phyloP scores from a whole-genome alignment of 768 basidiomycete genomes.

The Sporobolomyces phaffii region DNA sequence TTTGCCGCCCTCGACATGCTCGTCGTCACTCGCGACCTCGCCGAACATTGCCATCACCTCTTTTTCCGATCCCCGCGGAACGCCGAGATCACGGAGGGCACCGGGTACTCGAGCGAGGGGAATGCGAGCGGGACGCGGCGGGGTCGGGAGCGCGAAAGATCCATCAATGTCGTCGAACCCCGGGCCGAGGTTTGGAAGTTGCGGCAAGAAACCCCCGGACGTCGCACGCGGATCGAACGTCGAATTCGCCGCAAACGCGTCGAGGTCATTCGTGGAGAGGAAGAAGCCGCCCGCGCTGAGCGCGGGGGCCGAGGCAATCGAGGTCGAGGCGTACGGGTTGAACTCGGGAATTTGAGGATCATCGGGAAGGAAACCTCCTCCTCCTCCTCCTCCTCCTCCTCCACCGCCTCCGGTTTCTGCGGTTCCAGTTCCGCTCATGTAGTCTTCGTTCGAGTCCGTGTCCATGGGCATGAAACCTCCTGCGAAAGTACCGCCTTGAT shows the following conservation, averaged over 20 bases:
- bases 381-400: not conserved
- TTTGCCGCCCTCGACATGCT: constrained; percentile 3
- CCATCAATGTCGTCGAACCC: not conserved
- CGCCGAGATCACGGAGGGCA: constrained; percentile 9
- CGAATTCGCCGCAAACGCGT: not conserved
- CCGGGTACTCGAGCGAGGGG: constrained; percentile 1
- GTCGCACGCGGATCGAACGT: not conserved
- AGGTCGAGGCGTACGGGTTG: too few species aligned
- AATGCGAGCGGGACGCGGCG: constrained; percentile 20
- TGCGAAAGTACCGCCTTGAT: too few species aligned
- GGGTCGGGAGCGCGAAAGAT: constrained; percentile 9
- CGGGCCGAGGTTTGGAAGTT: not conserved
- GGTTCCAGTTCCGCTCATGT: too few species aligned
- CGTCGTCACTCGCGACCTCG: constrained; percentile 27
- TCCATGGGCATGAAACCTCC: constrained; percentile 7
- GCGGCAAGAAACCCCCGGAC: constrained; percentile 10
- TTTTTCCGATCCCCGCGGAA: not conserved
- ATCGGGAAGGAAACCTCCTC: not conserved
- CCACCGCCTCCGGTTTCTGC: not conserved
- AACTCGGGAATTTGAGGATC: not conserved
- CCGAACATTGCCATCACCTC: constrained; percentile 25
- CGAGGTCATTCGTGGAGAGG: not conserved
- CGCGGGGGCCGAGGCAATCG: too few species aligned
- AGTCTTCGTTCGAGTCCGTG: not conserved
- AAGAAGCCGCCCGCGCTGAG: constrained; percentile 4